Conservation (phyloP, 495 filamentous ascomycete genomes). For the Daldinia grandis region DNA sequence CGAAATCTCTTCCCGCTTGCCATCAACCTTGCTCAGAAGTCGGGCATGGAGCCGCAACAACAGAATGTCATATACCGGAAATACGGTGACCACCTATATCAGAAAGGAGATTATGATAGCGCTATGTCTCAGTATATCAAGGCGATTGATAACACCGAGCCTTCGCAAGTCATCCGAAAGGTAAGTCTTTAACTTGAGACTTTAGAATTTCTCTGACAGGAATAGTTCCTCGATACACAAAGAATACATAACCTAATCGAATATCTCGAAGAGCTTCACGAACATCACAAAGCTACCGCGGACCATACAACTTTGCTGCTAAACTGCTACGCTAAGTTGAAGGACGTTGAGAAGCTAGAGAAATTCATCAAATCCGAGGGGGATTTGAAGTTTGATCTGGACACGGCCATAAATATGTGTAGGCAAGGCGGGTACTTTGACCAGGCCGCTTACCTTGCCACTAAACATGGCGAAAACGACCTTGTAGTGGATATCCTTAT, state of each 20-base stretch:
- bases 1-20: constrained; percentile 91
- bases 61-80: constrained; percentile 91
- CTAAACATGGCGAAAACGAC: constrained; percentile 92
- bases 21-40: constrained; percentile 92
- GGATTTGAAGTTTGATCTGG: constrained; percentile 94
- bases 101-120: constrained; percentile 91
- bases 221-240: constrained; percentile 89
- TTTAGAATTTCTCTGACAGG: constrained; percentile 35
- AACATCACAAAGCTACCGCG: constrained; percentile 91
- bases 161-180: constrained; percentile 93
- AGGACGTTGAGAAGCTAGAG: constrained; percentile 94
- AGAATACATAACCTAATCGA: constrained; percentile 97
- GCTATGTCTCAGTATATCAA: constrained; percentile 98
- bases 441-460: constrained; percentile 93
- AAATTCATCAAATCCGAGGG: constrained; percentile 95
- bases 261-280: constrained; percentile 95
- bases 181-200: constrained; percentile 49
- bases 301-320: constrained; percentile 94
- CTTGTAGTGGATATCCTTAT: constrained; percentile 94
- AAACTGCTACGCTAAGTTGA: constrained; percentile 97
- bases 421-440: constrained; percentile 97
- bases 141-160: constrained; percentile 93
- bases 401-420: constrained; percentile 98
- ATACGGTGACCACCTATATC: constrained; percentile 96
- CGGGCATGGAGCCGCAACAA: constrained; percentile 76